A percentile compares a stretch with the other conserved stretches of the same genome.
Evolutionary conservation across 768 basidiomycete species (phyloP).

Genomic region (Boletellus sp.): DNA sequence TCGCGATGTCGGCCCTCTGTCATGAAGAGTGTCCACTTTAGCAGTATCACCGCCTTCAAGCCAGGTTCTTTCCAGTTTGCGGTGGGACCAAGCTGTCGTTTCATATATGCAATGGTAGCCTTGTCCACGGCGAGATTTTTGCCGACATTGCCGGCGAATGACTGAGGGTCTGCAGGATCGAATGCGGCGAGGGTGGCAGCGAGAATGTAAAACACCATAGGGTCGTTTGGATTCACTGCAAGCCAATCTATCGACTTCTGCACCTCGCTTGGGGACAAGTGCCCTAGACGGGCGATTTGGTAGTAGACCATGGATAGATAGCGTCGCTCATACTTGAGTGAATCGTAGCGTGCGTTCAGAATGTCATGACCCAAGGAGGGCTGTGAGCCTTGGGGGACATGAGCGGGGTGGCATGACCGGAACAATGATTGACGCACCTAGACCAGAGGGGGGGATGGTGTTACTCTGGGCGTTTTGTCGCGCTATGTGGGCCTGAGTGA

Average conservation of each 20-base stretch:
- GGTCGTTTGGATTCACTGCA: slow-evolving; percentile 56
- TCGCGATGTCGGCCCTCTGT: slow-evolving; percentile 72
- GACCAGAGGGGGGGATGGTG: slow-evolving; percentile 52
- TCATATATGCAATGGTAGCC: slow-evolving; percentile 54
- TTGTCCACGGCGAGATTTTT: slow-evolving; percentile 45
- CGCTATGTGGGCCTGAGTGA: slow-evolving; percentile 52
- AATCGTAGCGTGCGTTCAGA: slow-evolving; percentile 64
- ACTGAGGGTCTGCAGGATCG: slow-evolving; percentile 58
- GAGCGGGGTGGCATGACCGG: neutral
- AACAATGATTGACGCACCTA: slow-evolving; percentile 38
- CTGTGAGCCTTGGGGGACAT: slow-evolving; percentile 33
- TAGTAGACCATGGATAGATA: slow-evolving; percentile 61
- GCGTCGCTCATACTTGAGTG: slow-evolving; percentile 70
- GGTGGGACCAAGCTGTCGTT: slow-evolving; percentile 47
- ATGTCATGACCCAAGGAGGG: slow-evolving; percentile 62
- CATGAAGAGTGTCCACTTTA: slow-evolving; percentile 87
- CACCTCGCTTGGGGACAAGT: slow-evolving; percentile 57
- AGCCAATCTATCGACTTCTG: slow-evolving; percentile 71
- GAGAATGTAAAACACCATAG: slow-evolving; percentile 67
- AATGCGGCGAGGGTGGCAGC: slow-evolving; percentile 61
- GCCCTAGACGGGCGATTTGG: slow-evolving; percentile 60
- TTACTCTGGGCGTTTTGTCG: slow-evolving; percentile 58
- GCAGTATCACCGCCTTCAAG: slow-evolving; percentile 66
- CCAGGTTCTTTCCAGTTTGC: slow-evolving; percentile 66
- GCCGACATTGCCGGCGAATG: slow-evolving; percentile 43